These are phyloP conservation scores for Laburnicola sp. DNA, from an alignment of 2,329 filamentous ascomycete species.

Conservation along the genomic window DNA sequence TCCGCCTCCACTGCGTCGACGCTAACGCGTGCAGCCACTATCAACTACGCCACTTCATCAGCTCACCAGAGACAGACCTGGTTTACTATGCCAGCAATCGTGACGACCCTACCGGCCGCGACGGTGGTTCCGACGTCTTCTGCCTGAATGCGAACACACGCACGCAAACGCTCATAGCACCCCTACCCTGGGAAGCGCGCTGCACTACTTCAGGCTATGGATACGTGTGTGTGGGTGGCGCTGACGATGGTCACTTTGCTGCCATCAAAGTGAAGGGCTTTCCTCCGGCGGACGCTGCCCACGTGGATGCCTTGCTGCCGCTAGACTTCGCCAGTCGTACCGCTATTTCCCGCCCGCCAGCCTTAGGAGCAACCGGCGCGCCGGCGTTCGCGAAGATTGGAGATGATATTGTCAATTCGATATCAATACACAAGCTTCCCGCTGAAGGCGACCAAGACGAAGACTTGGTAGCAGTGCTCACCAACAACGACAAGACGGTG, in stretches of 20 bases:
- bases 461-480: slow-evolving; percentile 72
- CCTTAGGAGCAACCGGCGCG: slow-evolving; percentile 35
- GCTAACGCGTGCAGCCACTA: slow-evolving; percentile 64
- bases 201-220: slow-evolving; percentile 85
- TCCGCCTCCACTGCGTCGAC: not conserved
- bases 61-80: slow-evolving; percentile 72
- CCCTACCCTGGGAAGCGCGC: slow-evolving; percentile 70
- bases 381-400: slow-evolving; percentile 63
- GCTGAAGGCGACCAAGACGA: slow-evolving; percentile 49
- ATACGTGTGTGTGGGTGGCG: slow-evolving; percentile 87
- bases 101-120: slow-evolving; percentile 4
- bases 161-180: slow-evolving; percentile 72
- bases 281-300: slow-evolving; percentile 47
- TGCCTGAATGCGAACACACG: slow-evolving; percentile 65
- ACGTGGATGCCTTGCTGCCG: slow-evolving; percentile 62
- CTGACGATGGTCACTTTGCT: slow-evolving; percentile 81
- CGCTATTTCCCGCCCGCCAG: slow-evolving; percentile 41
- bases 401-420: slow-evolving; percentile 67
- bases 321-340: slow-evolving; percentile 49
- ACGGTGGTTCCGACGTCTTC: slow-evolving; percentile 60
- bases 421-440: slow-evolving; percentile 62
- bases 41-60: slow-evolving; percentile 89
- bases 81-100: slow-evolving; percentile 76
- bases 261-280: slow-evolving; percentile 66
- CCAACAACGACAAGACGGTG: slow-evolving; percentile 91